A percentile compares a stretch with the other conserved stretches of the same genome.
phyloP scores from a whole-genome alignment of 768 basidiomycete species.

The Rubroboletus pulcherrimus region DNA sequence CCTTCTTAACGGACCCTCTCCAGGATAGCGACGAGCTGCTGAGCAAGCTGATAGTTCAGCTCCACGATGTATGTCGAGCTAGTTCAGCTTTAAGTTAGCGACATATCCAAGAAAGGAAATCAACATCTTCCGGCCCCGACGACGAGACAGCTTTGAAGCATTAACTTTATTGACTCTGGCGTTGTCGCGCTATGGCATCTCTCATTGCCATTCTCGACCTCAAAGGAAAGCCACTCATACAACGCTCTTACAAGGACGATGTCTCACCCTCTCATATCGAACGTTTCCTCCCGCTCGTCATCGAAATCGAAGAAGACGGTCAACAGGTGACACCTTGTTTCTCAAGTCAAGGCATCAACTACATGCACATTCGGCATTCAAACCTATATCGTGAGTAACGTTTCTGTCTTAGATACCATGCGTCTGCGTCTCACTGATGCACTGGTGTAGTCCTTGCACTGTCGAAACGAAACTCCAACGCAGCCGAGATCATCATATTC shows the following conservation, averaged over 20 bases:
- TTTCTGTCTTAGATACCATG: not conserved
- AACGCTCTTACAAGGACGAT: conserved; percentile 95
- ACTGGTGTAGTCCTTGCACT: conserved; percentile 75
- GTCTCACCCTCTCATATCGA: conserved; percentile 87
- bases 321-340: conserved; percentile 96
- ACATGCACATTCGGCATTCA: conserved; percentile 97
- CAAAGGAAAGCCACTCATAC: conserved; percentile 97
- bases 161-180: not conserved
- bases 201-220: conserved; percentile 95
- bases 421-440: not conserved
- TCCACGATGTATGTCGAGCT: not conserved
- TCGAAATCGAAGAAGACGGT: conserved; percentile 97
- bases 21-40: too few relatives aligned
- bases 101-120: conserved; percentile 15
- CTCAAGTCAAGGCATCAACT: conserved; percentile 92
- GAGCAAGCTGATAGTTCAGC: not conserved
- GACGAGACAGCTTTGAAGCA: not conserved
- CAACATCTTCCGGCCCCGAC: not conserved
- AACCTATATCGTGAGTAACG: conserved; percentile 84
- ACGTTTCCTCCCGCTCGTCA: conserved; percentile 85
- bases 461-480: conserved; percentile 94
- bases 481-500: conserved; percentile 94
- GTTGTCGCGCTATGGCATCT: conserved; percentile 42
- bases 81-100: not conserved
- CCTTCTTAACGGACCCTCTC: too few relatives aligned